phyloP scores from a whole-genome alignment of 2,329 filamentous ascomycete species.

The Ophiostoma ulmi region DNA sequence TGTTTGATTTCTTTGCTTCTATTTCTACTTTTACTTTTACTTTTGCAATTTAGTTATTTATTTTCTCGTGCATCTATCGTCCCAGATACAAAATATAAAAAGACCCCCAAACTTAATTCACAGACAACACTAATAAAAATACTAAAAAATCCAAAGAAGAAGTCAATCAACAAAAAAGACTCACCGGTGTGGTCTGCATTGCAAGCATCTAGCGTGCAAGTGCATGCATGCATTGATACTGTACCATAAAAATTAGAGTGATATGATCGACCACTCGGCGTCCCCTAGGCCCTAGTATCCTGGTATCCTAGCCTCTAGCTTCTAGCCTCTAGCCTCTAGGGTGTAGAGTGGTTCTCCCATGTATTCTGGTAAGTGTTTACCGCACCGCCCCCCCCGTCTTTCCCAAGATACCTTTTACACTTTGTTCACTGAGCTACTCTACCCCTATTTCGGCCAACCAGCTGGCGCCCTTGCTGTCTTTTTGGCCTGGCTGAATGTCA shows the following conservation, averaged over 20 bases:
- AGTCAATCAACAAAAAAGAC: neutral
- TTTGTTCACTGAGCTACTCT: neutral
- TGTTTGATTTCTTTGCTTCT: neutral
- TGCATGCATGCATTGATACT: neutral
- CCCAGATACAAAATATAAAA: neutral
- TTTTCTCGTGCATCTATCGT: neutral
- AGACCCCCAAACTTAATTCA: neutral
- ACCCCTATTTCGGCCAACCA: slow-evolving; percentile 8
- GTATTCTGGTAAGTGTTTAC: no score
- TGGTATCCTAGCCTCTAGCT: no score
- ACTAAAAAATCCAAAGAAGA: no score
- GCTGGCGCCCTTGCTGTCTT: slow-evolving; percentile 4
- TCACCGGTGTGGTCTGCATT: neutral
- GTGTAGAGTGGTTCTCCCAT: no score
- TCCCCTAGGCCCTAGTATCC: neutral
- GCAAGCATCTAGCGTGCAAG: no score
- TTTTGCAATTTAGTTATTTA: neutral
- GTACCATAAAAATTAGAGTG: neutral
- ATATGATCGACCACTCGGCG: slow-evolving; percentile 8
- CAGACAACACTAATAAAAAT: neutral
- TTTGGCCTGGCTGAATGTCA: slow-evolving; percentile 8
- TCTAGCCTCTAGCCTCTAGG: neutral
- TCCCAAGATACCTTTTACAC: no score
- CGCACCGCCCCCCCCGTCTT: neutral
- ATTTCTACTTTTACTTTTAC: neutral